A percentile compares a stretch with the other conserved stretches of the same genome.
phyloP scores from a whole-genome alignment of 768 basidiomycete genomes.

The Boletellus sp. region DNA sequence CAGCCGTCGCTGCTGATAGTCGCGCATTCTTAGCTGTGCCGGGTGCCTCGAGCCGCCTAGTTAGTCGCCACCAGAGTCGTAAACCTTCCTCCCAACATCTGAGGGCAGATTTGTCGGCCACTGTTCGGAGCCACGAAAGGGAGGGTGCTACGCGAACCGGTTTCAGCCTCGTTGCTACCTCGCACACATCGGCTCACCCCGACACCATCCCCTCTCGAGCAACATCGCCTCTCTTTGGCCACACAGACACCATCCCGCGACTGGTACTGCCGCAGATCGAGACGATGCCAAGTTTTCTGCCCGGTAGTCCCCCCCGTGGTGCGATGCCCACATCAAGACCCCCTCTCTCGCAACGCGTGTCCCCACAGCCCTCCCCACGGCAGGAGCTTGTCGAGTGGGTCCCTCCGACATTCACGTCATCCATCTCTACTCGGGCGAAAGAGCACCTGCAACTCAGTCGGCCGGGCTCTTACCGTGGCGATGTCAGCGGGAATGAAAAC shows the following conservation, averaged over 20 bases:
- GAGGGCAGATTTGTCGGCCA: slow-evolving; percentile 29
- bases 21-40: slow-evolving; percentile 30
- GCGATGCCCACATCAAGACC: slow-evolving; percentile 8
- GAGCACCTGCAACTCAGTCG: slow-evolving; percentile 14
- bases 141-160: slow-evolving; percentile 23
- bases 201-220: slow-evolving; percentile 25
- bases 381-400: slow-evolving; percentile 25
- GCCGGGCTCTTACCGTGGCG: slow-evolving; percentile 22
- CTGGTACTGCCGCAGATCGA: slow-evolving; percentile 19
- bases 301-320: slow-evolving; percentile 16
- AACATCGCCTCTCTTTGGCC: slow-evolving; percentile 18
- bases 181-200: slow-evolving; percentile 20
- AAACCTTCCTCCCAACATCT: slow-evolving; percentile 29
- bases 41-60: slow-evolving; percentile 21
- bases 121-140: slow-evolving; percentile 25
- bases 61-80: slow-evolving; percentile 29
- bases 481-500: slow-evolving; percentile 33
- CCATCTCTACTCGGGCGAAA: slow-evolving; percentile 17
- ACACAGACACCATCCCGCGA: slow-evolving; percentile 18
- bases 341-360: slow-evolving; percentile 21
- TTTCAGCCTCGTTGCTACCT: slow-evolving; percentile 31
- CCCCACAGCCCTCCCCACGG: slow-evolving; percentile 30
- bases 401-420: slow-evolving; percentile 16
- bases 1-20: slow-evolving; percentile 29
- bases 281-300: slow-evolving; percentile 9